A percentile compares a stretch with the other conserved stretches of the same genome.
phyloP scores from a whole-genome alignment of 2,329 filamentous ascomycete genomes.

The Sporothrix inflata region DNA sequence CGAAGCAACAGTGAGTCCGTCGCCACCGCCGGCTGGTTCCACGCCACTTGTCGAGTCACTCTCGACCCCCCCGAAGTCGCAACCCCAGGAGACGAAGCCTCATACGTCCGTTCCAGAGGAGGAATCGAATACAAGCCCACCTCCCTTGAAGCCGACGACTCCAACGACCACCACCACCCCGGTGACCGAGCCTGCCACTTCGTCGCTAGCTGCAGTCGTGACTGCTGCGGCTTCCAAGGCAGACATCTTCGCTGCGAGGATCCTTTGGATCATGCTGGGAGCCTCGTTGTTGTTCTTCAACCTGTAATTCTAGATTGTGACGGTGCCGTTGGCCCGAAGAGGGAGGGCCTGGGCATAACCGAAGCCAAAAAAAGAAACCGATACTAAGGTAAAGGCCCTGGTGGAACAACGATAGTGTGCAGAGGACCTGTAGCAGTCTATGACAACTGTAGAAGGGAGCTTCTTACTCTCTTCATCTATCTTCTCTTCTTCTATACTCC shows the following conservation, averaged over 20 bases:
- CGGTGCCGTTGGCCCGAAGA: neutral
- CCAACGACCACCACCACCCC: neutral
- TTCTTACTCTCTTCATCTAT: neutral
- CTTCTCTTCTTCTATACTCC: neutral
- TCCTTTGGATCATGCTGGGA: neutral
- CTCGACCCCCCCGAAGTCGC: neutral
- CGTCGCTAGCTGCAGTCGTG: neutral
- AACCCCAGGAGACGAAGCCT: neutral
- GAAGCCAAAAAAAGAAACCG: no score
- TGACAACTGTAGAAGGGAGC: neutral
- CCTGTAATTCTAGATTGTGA: neutral
- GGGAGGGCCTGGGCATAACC: no score
- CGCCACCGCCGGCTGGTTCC: neutral
- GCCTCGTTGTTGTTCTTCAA: neutral
- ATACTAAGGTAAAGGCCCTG: no score
- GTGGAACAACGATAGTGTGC: neutral
- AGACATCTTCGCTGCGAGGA: neutral
- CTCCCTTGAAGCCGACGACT: neutral
- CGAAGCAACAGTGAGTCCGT: neutral
- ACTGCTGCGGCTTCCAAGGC: neutral
- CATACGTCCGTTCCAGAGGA: neutral
- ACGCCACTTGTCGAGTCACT: neutral
- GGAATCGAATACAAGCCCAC: neutral
- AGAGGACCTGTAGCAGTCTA: neutral
- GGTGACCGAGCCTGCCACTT: neutral